Base-by-base conservation (phyloP, 768 basidiomycete genomes). In the Mycena polygramma region DNA sequence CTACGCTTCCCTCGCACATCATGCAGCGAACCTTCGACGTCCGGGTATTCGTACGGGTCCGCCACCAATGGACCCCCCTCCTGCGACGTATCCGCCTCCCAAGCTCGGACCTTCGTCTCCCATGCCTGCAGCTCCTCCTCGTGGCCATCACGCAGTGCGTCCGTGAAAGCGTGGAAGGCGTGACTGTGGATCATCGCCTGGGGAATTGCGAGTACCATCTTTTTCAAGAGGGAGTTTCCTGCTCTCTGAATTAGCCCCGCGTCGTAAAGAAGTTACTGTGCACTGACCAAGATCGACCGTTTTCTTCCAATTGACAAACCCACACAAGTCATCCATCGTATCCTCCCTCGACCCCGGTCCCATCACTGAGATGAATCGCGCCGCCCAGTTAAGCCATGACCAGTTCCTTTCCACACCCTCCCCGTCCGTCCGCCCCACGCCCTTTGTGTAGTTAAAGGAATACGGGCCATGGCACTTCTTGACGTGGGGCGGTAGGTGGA, bases 371-470 rank as follows among this genome's bases (percentile, higher is more conserved):
- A 55, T 24, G 4, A 20, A 55, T 3, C 71, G 63, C 0, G 77
- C 79, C 43, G 75, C 77, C 1, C 63, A 52, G 2, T 75, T 75
- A 4, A 75, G 35, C 0, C 57, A 66, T 0, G 77, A 51, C 82
- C 82, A 83, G 0, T 64, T 66, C 0, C 72, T 59, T 43, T 83
- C 81, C 0, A 77, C 71, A 0, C 62, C 78, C 48, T 83, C 79
- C 0, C 81, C 77, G 63, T 79, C 78, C 10, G 73, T 55, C 7
- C 53, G 9, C 6, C 53, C 53, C 0, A 55, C 53, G n/a, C 53
- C 53, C n/a, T n/a, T n/a, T n/a, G n/a, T n/a, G n/a, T n/a, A 55
- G 6, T 55, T 55, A 14, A 55, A 55, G 6, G 53, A 55, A 8
- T 35, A 55, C 6, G 41, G 41, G 41, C 41, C 9, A 43, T 43